Conservation (phyloP, 805 yeast species). For the Yamadazyma laniorum region DNA sequence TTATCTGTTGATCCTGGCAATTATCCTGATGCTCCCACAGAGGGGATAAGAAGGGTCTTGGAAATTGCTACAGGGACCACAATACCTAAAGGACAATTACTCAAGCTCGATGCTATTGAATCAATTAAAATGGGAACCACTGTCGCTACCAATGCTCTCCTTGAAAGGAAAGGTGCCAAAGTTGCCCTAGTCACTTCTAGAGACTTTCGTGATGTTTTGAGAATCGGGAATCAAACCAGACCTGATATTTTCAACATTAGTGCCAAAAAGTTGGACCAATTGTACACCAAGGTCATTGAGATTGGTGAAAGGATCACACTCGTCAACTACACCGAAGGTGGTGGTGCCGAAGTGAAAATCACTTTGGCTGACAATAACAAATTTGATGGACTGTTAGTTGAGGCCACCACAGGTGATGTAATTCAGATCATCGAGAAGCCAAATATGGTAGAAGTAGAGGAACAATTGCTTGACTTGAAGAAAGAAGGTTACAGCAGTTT, state of each 20-base stretch:
- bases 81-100: constrained; percentile 41
- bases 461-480: constrained; percentile 20
- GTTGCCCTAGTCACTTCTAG: constrained; percentile 81
- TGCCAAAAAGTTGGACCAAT: constrained; percentile 61
- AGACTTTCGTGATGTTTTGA: constrained; percentile 77
- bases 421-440: constrained; percentile 26
- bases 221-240: constrained; percentile 85
- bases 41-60: constrained; percentile 74
- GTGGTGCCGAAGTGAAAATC: constrained; percentile 26
- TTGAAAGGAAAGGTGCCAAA: constrained; percentile 84
- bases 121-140: constrained; percentile 85
- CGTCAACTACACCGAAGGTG: constrained; percentile 65
- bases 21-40: constrained; percentile 81
- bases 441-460: constrained; percentile 18
- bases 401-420: constrained; percentile 28
- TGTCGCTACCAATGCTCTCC: constrained; percentile 86
- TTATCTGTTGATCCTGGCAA: constrained; percentile 82
- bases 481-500: constrained; percentile 19
- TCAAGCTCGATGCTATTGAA: constrained; percentile 57
- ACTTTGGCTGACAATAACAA: constrained; percentile 3
- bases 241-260: constrained; percentile 82
- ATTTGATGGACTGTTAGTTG: constrained; percentile 22
- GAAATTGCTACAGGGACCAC: constrained; percentile 51
- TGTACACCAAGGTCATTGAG: constrained; percentile 74
- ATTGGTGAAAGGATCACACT: constrained; percentile 84